Percentiles rank a stretch among this genome's conserved stretches.
phyloP scores from a whole-genome alignment of 2,329 filamentous ascomycete genomes.

The Calonectria pseudoreteaudii region DNA sequence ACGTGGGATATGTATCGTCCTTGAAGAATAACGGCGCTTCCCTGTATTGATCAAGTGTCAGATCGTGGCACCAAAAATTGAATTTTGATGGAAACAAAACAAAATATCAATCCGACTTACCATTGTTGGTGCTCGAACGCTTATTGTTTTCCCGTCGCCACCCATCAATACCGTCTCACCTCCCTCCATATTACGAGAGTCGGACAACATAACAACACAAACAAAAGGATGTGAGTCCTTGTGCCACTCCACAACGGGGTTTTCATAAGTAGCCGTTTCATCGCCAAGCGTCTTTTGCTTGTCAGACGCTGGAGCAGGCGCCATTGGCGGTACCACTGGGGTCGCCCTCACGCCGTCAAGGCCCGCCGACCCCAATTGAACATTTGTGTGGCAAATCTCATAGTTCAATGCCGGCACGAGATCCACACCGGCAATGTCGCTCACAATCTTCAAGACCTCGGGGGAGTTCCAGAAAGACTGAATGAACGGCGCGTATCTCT shows the following conservation, averaged over 20 bases:
- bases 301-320: conserved; percentile 19
- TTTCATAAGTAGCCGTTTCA: conserved; percentile 26
- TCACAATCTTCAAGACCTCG: conserved; percentile 64
- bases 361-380: conserved; percentile 45
- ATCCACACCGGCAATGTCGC: conserved; percentile 68
- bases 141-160: conserved; percentile 40
- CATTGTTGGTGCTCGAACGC: conserved; percentile 41
- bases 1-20: conserved; percentile 60
- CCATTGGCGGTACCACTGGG: conserved; percentile 43
- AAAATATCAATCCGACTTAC: conserved; percentile 7
- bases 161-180: conserved; percentile 47
- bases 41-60: conserved; percentile 32
- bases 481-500: conserved; percentile 46
- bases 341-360: conserved; percentile 40
- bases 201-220: conserved; percentile 63
- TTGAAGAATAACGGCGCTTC: conserved; percentile 57
- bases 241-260: conserved; percentile 55
- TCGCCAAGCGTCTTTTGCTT: conserved; percentile 24
- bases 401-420: conserved; percentile 67
- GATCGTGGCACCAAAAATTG: background rate
- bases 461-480: conserved; percentile 64
- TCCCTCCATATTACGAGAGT: conserved; percentile 59
- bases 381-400: conserved; percentile 70
- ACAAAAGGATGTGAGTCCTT: conserved; percentile 64
- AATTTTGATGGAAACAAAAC: background rate